phyloP scores from a whole-genome alignment of 768 basidiomycete genomes.

The Leucocoprinus birnbaumii region DNA sequence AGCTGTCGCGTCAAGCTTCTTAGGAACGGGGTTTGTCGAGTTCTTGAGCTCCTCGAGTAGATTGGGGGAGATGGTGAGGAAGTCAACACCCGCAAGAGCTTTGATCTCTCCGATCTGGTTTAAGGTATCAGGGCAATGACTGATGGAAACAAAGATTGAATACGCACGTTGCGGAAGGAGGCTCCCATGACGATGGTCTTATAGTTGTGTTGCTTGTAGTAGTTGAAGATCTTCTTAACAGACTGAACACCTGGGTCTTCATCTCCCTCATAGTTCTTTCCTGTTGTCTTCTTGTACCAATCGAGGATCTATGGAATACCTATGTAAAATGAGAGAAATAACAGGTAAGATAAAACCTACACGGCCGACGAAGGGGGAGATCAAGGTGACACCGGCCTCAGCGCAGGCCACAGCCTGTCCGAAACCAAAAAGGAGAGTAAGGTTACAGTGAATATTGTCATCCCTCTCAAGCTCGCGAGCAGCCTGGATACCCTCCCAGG shows the following conservation, averaged over 20 bases:
- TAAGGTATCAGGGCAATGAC: conserved; percentile 2
- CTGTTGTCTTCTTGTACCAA: conserved; percentile 95
- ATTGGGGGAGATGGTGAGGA: conserved; percentile 89
- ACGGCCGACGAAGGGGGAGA: conserved; percentile 98
- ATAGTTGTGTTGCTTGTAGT: conserved; percentile 98
- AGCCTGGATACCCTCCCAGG: conserved; percentile 99
- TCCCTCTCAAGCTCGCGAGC: conserved; percentile 93
- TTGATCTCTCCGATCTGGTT: conserved; percentile 85
- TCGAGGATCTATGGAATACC: conserved; percentile 75
- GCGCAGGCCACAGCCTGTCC: conserved; percentile 98
- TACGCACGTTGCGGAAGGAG: conserved; percentile 93
- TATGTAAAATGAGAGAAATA: conserved; percentile 1
- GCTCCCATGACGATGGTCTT: conserved; percentile 99
- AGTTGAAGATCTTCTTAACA: conserved; percentile 97
- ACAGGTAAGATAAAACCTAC: conserved; percentile 47
- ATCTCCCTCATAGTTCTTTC: conserved; percentile 86
- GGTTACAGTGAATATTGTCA: conserved; percentile 96
- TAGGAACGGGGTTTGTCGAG: conserved; percentile 73
- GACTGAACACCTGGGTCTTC: conserved; percentile 95
- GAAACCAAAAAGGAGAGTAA: conserved; percentile 98
- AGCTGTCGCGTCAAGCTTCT: conserved; percentile 69
- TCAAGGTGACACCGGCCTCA: conserved; percentile 96
- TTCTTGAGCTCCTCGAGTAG: conserved; percentile 93
- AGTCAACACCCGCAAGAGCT: conserved; percentile 94
- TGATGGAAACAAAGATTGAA: background rate